Conservation (phyloP, 176 grass and related monocot species). For the Aegilops bicornis region DNA sequence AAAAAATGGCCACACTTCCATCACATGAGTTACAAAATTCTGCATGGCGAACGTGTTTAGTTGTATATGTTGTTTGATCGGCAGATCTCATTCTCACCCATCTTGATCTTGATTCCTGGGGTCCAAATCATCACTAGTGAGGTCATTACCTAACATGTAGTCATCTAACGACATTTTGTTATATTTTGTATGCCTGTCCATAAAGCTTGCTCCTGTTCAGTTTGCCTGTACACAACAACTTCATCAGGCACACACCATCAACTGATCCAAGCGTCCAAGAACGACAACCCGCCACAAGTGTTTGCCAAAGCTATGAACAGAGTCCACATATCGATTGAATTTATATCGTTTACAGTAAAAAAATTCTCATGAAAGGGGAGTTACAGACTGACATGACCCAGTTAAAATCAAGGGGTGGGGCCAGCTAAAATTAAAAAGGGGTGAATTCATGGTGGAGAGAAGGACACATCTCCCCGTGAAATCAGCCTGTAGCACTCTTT, state of each 20-base stretch:
- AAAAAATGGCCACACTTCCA: neutral
- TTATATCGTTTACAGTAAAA: neutral
- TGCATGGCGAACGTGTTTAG: constrained; percentile 31
- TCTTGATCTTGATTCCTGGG: neutral
- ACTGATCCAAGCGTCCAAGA: neutral
- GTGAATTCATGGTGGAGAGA: too few species aligned
- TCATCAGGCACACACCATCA: neutral
- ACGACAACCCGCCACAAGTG: neutral
- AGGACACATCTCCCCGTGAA: too few species aligned
- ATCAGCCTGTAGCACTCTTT: too few species aligned
- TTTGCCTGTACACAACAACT: neutral
- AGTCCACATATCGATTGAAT: neutral
- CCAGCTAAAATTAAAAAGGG: too few species aligned
- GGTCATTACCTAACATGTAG: neutral
- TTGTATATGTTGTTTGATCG: neutral
- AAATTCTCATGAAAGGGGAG: too few species aligned
- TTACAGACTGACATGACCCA: too few species aligned
- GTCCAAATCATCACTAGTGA: neutral
- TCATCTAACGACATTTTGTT: neutral
- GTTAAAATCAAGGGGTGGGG: too few species aligned
- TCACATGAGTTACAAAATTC: neutral
- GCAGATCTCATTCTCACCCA: neutral
- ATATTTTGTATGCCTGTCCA: neutral
- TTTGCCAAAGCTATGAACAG: neutral
- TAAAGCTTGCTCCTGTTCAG: neutral